These are phyloP conservation scores for Fraxinus quadrangulata DNA, from an alignment of 257 asterid genomes.

Conservation along the genomic window DNA sequence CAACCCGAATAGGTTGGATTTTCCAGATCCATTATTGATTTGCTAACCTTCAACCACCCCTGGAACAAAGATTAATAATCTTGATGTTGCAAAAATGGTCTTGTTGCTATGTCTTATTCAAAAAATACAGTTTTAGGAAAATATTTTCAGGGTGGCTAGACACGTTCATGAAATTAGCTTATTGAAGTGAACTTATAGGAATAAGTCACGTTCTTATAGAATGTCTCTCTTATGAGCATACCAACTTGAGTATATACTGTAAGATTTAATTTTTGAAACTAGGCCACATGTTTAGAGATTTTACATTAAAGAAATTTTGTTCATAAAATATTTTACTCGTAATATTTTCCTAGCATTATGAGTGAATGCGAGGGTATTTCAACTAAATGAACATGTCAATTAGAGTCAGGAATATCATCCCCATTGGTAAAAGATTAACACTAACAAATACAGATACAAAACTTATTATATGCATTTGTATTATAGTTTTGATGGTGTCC, in stretches of 20 bases:
- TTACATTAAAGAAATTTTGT: neutral
- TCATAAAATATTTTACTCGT: neutral
- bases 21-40: neutral
- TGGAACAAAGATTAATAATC: neutral
- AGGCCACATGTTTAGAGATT: neutral
- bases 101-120: neutral
- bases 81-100: neutral
- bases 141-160: neutral
- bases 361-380: neutral
- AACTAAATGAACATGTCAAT: neutral
- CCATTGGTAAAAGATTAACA: neutral
- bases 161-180: neutral
- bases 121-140: neutral
- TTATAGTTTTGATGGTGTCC: neutral
- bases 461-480: neutral
- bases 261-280: neutral
- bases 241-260: neutral
- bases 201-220: neutral
- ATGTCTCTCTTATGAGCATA: neutral
- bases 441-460: neutral
- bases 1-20: neutral
- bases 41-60: neutral
- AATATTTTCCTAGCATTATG: neutral
- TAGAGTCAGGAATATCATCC: neutral
- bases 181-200: neutral